Evolutionary conservation across 805 yeast species (phyloP).

Genomic region (Cyberlindnera petersonii): DNA sequence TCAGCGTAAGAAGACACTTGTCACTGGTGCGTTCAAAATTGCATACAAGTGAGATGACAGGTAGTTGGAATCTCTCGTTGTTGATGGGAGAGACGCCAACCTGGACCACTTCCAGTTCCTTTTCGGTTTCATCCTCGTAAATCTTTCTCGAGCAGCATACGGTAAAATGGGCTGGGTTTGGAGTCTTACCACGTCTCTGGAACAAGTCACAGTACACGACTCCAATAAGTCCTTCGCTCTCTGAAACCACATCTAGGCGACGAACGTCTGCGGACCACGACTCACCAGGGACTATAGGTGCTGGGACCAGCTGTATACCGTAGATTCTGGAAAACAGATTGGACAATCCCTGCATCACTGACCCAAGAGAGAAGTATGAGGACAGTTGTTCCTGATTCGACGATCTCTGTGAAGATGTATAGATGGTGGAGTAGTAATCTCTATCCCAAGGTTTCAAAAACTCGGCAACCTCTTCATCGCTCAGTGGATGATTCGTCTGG

Average conservation of each 20-base stretch:
- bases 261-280: conserved; percentile 88
- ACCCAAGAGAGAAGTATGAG: conserved; percentile 77
- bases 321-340: conserved; percentile 65
- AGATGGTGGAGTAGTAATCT: conserved; percentile 52
- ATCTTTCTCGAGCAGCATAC: conserved; percentile 89
- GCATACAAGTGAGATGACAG: conserved; percentile 86
- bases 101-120: conserved; percentile 34
- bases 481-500: conserved; percentile 18
- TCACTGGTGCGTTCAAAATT: conserved; percentile 55
- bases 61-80: conserved; percentile 65
- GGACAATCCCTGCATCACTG: conserved; percentile 80
- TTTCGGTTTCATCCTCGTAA: conserved; percentile 47
- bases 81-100: conserved; percentile 30
- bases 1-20: conserved; percentile 59
- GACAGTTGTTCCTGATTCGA: conserved; percentile 47
- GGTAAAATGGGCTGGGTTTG: conserved; percentile 93
- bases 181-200: conserved; percentile 68
- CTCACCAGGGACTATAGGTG: conserved; percentile 61
- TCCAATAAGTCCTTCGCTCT: conserved; percentile 62
- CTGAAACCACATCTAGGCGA: conserved; percentile 70
- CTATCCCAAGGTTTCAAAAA: conserved; percentile 87
- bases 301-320: conserved; percentile 73
- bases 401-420: conserved; percentile 31
- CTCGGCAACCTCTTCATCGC: conserved; percentile 39
- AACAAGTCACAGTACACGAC: conserved; percentile 85